Conservation (phyloP, 805 yeast genomes). For the Zygoascus flipseniorum region DNA sequence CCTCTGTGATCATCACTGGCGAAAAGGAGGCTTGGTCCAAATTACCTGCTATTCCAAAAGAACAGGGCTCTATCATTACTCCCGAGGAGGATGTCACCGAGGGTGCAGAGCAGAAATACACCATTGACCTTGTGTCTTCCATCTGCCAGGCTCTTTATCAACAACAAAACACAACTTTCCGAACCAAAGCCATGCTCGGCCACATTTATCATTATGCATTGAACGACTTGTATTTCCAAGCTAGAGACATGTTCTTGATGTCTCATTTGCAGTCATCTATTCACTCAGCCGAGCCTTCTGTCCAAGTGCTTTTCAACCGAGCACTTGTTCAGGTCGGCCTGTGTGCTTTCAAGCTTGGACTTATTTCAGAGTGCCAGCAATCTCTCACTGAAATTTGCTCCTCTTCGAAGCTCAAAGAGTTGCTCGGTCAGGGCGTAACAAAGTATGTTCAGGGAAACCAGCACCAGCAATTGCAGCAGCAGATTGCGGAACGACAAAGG, state of each 20-base stretch:
- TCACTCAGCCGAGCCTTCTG: conserved; percentile 71
- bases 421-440: conserved; percentile 85
- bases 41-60: conserved; percentile 27
- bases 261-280: conserved; percentile 80
- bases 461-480: conserved; percentile 5
- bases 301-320: conserved; percentile 91
- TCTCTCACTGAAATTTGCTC: conserved; percentile 80
- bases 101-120: conserved; percentile 27
- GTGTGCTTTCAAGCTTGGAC: conserved; percentile 87
- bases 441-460: conserved; percentile 43
- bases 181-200: conserved; percentile 75
- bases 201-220: conserved; percentile 89
- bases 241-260: conserved; percentile 79
- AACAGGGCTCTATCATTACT: conserved; percentile 23
- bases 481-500: conserved; percentile 54
- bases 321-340: conserved; percentile 93
- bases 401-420: conserved; percentile 78
- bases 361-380: conserved; percentile 79
- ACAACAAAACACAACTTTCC: conserved; percentile 59
- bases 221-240: conserved; percentile 72
- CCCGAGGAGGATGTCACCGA: conserved; percentile 28
- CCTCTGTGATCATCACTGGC: conserved; percentile 54
- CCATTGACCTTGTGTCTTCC: conserved; percentile 52
- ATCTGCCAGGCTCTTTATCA: conserved; percentile 58
- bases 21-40: conserved; percentile 72